Base-by-base conservation (phyloP, 2,329 filamentous ascomycete species). In the Leptographium lundbergii region DNA sequence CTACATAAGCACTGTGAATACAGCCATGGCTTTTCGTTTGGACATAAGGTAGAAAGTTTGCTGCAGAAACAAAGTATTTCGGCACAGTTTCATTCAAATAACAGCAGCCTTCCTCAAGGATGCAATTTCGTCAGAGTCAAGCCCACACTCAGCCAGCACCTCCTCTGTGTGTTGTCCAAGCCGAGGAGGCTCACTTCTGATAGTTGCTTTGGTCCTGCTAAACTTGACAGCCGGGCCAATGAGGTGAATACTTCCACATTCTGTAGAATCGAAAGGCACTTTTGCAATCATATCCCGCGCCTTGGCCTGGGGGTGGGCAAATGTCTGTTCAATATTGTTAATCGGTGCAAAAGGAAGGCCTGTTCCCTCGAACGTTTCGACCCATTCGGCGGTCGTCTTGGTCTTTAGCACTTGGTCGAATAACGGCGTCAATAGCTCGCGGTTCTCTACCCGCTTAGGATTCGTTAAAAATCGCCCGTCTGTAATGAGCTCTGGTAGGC, bases 171-270 rank as follows among this genome's bases (percentile, higher is more conserved):
- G 47, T 14, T 50, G 47, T 50, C 47, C 47, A 17, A 50, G 47
- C 47, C 22, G 47, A 25, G 47, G 47, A 50, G 47, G 47, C 47
- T 50, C 22, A 50, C 22, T 25, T 25, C 47, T 50, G 13, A 50
- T 50, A 14, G 47, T 50, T 17, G 47, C 47, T 14, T 9, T 25
- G 6, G 52, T 57, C 24, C 55, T 52, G 25, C 60, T 61, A 52
- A 61, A 61, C 52, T 61, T 61, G 57, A 61, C 60, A 1, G 60
- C 48, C 17, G 58, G 59, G 17, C 60, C 60, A 19, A 61, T 22
- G 1, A 61, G 19, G 6, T 39, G 53, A 19, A 61, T 34, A 0
- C n/a, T 27, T 7, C 60, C 60, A 1, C 55, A 57, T 11, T 47
- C 51, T 14, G 57, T 53, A 11, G 54, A 55, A 2, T 57, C 55